A percentile compares a stretch with the other conserved stretches of the same genome.
Evolutionary conservation across 352 stramenopile species (phyloP).

Genomic region (Bremia lactucae): DNA sequence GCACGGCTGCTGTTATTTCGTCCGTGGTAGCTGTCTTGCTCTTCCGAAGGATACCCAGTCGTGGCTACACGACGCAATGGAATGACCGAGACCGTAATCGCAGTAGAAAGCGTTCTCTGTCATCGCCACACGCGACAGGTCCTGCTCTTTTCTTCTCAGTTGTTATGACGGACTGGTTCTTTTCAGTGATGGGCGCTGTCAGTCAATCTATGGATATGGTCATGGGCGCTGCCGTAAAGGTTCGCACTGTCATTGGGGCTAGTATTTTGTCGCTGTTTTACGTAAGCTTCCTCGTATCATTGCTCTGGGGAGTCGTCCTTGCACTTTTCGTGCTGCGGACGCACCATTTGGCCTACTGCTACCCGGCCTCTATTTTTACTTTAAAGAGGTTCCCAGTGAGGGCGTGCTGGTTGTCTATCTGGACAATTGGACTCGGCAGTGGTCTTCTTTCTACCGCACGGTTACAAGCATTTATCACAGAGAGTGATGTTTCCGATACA

Average conservation of each 20-base stretch:
- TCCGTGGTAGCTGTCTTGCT: slow-evolving; percentile 28
- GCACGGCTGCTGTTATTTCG: slow-evolving; percentile 23
- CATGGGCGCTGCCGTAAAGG: slow-evolving; percentile 26
- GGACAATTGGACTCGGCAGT: slow-evolving; percentile 31
- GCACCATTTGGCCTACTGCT: slow-evolving; percentile 5
- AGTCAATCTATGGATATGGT: slow-evolving; percentile 46
- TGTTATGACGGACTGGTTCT: slow-evolving; percentile 46
- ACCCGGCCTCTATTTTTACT: slow-evolving; percentile 5
- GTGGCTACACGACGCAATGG: slow-evolving; percentile 4
- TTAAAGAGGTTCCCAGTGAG: slow-evolving; percentile 33
- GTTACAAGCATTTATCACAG: slow-evolving; percentile 16
- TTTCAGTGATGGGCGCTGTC: slow-evolving; percentile 35
- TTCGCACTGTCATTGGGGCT: slow-evolving; percentile 30
- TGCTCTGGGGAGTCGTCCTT: slow-evolving; percentile 43
- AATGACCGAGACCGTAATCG: slow-evolving; percentile 5
- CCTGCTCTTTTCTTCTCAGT: slow-evolving; percentile 46
- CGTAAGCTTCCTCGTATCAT: slow-evolving; percentile 30
- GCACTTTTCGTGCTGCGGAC: slow-evolving; percentile 33
- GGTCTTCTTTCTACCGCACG: slow-evolving; percentile 29
- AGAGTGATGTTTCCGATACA: slow-evolving; percentile 3
- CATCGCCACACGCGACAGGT: slow-evolving; percentile 21
- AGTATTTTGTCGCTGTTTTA: slow-evolving; percentile 27
- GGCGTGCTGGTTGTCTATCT: slow-evolving; percentile 33
- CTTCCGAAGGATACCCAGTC: slow-evolving; percentile 23
- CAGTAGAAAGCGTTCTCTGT: slow-evolving; percentile 8